These are phyloP conservation scores for Scleroderma citrinum DNA, from an alignment of 768 basidiomycete species.

Conservation along the genomic window DNA sequence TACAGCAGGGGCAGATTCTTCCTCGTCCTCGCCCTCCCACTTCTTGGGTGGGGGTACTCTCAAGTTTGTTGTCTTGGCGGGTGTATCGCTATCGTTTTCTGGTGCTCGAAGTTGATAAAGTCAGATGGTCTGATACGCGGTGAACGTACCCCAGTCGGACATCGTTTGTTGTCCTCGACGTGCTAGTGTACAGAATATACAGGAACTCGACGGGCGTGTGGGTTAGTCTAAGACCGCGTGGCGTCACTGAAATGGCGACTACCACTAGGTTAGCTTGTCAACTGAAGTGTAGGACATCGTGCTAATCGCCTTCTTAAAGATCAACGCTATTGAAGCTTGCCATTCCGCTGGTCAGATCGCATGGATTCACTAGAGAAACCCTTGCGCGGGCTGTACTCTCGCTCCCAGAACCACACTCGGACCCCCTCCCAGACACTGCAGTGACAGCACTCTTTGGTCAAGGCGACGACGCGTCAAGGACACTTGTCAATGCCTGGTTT, in stretches of 20 bases:
- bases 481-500: conserved; percentile 69
- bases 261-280: conserved; percentile 14
- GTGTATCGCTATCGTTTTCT: conserved; percentile 35
- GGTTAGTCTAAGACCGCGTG: background rate
- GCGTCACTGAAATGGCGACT: background rate
- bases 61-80: conserved; percentile 19
- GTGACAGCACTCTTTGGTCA: conserved; percentile 69
- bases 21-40: conserved; percentile 92
- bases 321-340: conserved; percentile 51
- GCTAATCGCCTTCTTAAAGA: conserved; percentile 1
- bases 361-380: conserved; percentile 72
- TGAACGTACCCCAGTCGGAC: conserved; percentile 43
- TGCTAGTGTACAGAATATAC: conserved; percentile 6
- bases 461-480: conserved; percentile 59
- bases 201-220: background rate
- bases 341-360: conserved; percentile 52
- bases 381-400: conserved; percentile 58
- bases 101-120: conserved; percentile 13
- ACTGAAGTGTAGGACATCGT: background rate
- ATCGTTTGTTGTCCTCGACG: conserved; percentile 14
- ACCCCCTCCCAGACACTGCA: conserved; percentile 64
- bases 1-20: conserved; percentile 73
- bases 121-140: conserved; percentile 1
- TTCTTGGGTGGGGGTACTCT: conserved; percentile 41
- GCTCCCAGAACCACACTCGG: conserved; percentile 42